phyloP scores from a whole-genome alignment of 345 rosid species.

The Populus ilicifolia region DNA sequence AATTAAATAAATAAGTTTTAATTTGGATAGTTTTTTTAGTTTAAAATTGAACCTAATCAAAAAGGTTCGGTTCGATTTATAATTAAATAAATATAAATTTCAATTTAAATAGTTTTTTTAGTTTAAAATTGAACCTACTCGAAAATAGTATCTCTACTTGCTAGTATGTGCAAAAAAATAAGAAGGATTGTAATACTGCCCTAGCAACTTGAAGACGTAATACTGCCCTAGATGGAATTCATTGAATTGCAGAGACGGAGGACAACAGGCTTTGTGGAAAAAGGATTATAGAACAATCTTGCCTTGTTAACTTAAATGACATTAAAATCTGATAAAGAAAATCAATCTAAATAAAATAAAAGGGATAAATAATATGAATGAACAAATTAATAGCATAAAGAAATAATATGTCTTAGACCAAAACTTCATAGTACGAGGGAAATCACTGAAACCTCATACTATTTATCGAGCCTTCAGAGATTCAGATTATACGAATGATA shows the following conservation, averaged over 20 bases:
- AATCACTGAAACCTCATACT: slow-evolving; percentile 22
- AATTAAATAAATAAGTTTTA: too few species aligned
- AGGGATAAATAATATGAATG: background rate
- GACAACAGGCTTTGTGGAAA: background rate
- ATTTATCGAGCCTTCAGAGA: slow-evolving; percentile 9
- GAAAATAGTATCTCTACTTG: too few species aligned
- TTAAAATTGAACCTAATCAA: too few species aligned
- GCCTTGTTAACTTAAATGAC: too few species aligned
- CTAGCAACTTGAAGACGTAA: background rate
- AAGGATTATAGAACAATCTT: too few species aligned
- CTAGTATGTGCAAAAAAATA: background rate
- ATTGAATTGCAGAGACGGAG: background rate
- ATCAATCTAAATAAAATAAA: background rate
- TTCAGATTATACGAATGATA: slow-evolving; percentile 17
- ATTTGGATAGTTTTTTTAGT: too few species aligned
- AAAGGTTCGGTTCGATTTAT: too few species aligned
- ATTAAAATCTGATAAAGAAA: too few species aligned
- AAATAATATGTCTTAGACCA: slow-evolving; percentile 19
- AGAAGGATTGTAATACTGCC: background rate
- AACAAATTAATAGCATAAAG: slow-evolving; percentile 2
- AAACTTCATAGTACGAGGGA: slow-evolving; percentile 25
- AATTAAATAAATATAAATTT: too few species aligned
- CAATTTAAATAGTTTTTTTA: too few species aligned
- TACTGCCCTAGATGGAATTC: background rate
- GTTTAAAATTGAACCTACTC: too few species aligned